phyloP scores from a whole-genome alignment of 345 rosid genomes.

The Dipteronia dyeriana region DNA sequence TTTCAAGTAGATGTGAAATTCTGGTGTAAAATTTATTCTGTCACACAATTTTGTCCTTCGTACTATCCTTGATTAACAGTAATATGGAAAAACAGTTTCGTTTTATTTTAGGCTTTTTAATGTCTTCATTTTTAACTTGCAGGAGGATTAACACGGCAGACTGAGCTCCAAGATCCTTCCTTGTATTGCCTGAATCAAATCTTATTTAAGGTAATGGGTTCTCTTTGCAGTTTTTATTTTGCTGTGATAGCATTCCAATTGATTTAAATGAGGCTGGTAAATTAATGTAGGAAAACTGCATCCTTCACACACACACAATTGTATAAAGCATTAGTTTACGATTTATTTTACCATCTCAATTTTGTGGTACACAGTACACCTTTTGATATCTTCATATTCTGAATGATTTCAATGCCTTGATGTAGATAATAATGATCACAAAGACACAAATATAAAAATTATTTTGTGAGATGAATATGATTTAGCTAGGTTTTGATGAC shows the following conservation, averaged over 20 bases:
- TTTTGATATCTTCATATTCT: background rate
- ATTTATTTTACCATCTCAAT: background rate
- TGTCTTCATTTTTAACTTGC: no score
- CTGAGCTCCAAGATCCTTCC: no score
- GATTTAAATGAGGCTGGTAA: background rate
- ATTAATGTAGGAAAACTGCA: background rate
- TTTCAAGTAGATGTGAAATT: no score
- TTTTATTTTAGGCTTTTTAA: no score
- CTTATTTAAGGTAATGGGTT: background rate
- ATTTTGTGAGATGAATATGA: background rate
- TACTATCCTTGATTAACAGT: no score
- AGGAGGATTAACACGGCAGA: no score
- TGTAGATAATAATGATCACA: background rate
- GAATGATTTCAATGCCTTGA: background rate
- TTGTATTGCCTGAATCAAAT: no score
- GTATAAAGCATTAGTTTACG: background rate
- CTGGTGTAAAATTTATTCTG: no score
- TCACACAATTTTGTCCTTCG: no score
- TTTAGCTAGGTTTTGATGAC: conserved; percentile 23
- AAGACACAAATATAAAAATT: background rate
- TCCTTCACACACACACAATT: background rate
- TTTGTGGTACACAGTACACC: background rate
- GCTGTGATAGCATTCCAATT: background rate
- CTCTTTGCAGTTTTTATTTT: background rate
- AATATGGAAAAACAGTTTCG: no score